These are phyloP conservation scores for Melampsora larici-populina DNA, from an alignment of 1,284 basidiomycete genomes.

Conservation along the genomic window DNA sequence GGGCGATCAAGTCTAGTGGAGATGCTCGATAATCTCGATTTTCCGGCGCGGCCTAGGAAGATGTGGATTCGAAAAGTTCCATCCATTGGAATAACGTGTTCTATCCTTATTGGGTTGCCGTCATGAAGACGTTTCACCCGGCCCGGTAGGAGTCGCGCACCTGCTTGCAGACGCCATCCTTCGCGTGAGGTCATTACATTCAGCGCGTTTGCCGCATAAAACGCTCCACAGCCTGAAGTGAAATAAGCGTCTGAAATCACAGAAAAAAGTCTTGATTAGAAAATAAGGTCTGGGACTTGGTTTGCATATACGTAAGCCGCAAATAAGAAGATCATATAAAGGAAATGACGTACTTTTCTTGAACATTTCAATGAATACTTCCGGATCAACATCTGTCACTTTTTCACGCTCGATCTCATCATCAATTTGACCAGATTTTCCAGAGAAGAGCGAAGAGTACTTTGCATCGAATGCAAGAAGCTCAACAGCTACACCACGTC, in stretches of 20 bases:
- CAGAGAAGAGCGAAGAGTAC: slow-evolving; percentile 55
- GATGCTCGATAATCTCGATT: not conserved
- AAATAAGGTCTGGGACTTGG: not conserved
- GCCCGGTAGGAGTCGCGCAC: slow-evolving; percentile 49
- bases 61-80: slow-evolving; percentile 49
- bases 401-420: slow-evolving; percentile 47
- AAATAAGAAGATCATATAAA: not conserved
- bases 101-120: slow-evolving; percentile 51
- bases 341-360: not conserved
- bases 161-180: slow-evolving; percentile 45
- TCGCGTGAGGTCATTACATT: slow-evolving; percentile 48
- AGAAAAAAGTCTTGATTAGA: not conserved
- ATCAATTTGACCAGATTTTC: slow-evolving; percentile 43
- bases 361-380: slow-evolving; percentile 44
- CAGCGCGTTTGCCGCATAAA: slow-evolving; percentile 49
- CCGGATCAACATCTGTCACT: slow-evolving; percentile 26
- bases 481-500: slow-evolving; percentile 54
- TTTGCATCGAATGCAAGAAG: slow-evolving; percentile 55
- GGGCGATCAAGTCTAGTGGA: slow-evolving; percentile 47
- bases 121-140: slow-evolving; percentile 50
- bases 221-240: slow-evolving; percentile 50
- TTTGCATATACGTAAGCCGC: not conserved
- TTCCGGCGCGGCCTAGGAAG: not conserved
- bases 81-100: slow-evolving; percentile 52
- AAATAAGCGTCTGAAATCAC: slow-evolving; percentile 19